Conservation (phyloP, 140 eudicot genomes). For the Ambrosia hybrid region DNA sequence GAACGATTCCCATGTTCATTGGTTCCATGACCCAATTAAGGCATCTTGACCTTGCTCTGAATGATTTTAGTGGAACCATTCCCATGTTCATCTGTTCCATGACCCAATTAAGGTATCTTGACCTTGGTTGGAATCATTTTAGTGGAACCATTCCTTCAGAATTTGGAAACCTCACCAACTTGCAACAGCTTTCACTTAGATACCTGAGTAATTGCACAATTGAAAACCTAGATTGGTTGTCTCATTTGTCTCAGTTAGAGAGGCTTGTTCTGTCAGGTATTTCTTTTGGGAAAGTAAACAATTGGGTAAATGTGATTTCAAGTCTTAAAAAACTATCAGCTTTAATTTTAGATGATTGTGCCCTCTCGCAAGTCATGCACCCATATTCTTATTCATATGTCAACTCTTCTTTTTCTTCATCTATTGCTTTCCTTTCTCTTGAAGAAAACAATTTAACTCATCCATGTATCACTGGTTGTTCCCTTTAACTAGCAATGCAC, state of each 20-base stretch:
- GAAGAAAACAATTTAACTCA: not conserved
- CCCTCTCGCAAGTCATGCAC: not conserved
- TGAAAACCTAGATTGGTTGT: constrained; percentile 1
- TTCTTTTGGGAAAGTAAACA: not conserved
- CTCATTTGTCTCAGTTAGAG: not conserved
- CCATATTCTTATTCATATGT: not conserved
- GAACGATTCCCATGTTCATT: not conserved
- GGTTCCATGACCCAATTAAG: not conserved
- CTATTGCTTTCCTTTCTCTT: not conserved
- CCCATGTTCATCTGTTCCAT: no score
- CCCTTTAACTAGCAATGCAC: not conserved
- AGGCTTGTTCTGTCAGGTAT: not conserved
- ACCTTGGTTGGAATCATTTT: no score
- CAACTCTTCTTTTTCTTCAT: not conserved
- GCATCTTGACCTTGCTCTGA: not conserved
- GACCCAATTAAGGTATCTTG: no score
- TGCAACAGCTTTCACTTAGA: not conserved
- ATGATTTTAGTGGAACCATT: not conserved
- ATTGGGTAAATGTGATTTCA: not conserved
- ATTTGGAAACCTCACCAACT: not conserved
- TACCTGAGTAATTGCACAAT: not conserved
- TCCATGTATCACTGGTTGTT: not conserved
- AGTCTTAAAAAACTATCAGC: not conserved
- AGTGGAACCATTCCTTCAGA: not conserved
- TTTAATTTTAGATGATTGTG: not conserved